phyloP scores from a whole-genome alignment of 805 yeast genomes.

The Wickerhamomyces sydowiorum region DNA sequence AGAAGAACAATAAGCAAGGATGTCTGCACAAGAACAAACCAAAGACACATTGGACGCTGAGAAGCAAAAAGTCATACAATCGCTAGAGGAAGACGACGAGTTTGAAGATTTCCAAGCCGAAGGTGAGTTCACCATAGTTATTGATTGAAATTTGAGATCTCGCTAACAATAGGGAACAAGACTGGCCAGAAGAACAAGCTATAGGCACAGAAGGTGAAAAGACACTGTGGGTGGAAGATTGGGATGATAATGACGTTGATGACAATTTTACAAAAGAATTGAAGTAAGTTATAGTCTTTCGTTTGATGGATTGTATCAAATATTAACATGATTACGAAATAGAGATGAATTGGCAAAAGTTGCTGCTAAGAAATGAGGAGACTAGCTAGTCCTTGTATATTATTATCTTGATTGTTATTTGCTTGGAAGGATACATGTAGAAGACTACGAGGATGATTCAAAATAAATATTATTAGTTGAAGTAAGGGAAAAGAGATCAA shows the following conservation, averaged over 20 bases:
- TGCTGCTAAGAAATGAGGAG: slow-evolving; percentile 13
- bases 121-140: slow-evolving; percentile 28
- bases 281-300: slow-evolving; percentile 34
- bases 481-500: too few species aligned
- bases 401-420: too few species aligned
- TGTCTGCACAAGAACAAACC: slow-evolving; percentile 7
- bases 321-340: background rate
- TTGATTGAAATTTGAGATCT: background rate
- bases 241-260: slow-evolving; percentile 95
- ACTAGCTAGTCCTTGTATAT: background rate
- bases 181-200: slow-evolving; percentile 64
- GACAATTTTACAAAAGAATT: slow-evolving; percentile 80
- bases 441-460: too few species aligned
- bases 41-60: slow-evolving; percentile 13
- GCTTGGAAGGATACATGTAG: too few species aligned
- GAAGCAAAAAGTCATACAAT: slow-evolving; percentile 39
- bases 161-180: slow-evolving; percentile 19
- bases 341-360: slow-evolving; percentile 19
- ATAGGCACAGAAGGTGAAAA: slow-evolving; percentile 45
- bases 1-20: background rate
- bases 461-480: too few species aligned
- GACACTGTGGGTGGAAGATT: slow-evolving; percentile 90
- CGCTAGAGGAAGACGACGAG: slow-evolving; percentile 93
- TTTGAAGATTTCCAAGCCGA: slow-evolving; percentile 96
- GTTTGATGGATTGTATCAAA: background rate